Evolutionary conservation across 768 basidiomycete genomes (phyloP).

Genomic region (Agrocybe chaxingu): DNA sequence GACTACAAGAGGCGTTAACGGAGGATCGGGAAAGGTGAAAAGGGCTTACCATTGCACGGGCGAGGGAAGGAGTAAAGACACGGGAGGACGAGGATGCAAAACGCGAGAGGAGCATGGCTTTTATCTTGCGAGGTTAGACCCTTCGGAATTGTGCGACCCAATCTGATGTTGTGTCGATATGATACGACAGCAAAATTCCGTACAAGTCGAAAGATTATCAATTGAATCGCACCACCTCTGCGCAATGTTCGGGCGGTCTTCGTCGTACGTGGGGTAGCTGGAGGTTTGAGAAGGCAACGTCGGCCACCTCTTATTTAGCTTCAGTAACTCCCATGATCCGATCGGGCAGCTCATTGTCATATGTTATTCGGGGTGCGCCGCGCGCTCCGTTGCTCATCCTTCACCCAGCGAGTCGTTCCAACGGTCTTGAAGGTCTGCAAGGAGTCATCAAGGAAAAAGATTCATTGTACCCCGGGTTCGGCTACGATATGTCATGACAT

Average conservation of each 20-base stretch:
- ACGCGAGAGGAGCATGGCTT: conserved; percentile 45
- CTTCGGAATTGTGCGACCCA: conserved; percentile 19
- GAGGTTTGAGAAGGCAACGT: conserved; percentile 2
- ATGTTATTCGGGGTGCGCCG: conserved; percentile 12
- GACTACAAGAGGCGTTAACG: conserved; percentile 25
- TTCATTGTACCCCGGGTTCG: background rate
- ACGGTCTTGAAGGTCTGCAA: no score
- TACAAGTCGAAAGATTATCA: conserved; percentile 13
- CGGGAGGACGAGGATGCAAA: conserved; percentile 36
- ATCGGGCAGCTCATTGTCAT: conserved; percentile 14
- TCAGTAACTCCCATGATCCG: conserved; percentile 18
- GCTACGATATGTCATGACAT: conserved; percentile 3
- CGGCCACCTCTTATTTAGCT: background rate
- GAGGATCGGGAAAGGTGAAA: background rate
- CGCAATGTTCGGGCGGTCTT: background rate
- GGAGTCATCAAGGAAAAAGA: no score
- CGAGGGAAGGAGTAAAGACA: conserved; percentile 31
- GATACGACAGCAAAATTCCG: conserved; percentile 35
- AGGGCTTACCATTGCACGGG: conserved; percentile 51
- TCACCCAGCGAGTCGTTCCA: no score
- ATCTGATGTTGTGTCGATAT: conserved; percentile 24
- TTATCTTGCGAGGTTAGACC: conserved; percentile 16
- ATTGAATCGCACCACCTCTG: conserved; percentile 17
- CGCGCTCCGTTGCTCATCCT: no score
- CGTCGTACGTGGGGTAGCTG: background rate